Evolutionary conservation across 108 stramenopile genomes (phyloP), one percentile per base, ranked within the genome.

Genomic region (Parmales sp.): DNA sequence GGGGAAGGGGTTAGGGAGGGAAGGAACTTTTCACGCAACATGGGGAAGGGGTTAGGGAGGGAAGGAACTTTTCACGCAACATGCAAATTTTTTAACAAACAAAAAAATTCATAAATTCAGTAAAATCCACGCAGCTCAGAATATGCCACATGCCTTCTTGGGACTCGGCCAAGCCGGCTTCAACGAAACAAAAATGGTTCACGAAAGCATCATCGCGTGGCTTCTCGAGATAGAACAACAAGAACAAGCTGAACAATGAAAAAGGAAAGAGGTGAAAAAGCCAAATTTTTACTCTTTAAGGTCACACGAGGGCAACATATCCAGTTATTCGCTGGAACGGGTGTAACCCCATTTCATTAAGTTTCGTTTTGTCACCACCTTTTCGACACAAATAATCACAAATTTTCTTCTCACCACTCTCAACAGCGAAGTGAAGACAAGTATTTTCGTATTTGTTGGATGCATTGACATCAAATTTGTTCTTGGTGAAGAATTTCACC

Each of bases 71-170:
- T n/a, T n/a, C n/a, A n/a, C n/a, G n/a, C n/a, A n/a, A n/a, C n/a
- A n/a, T n/a, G n/a, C n/a, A n/a, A n/a, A n/a, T n/a, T n/a, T n/a
- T n/a, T n/a, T n/a, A n/a, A n/a, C n/a, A n/a, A n/a, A n/a, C n/a
- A n/a, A n/a, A n/a, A n/a, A n/a, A n/a, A n/a, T n/a, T n/a, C n/a
- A n/a, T n/a, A n/a, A n/a, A n/a, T n/a, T n/a, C n/a, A n/a, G 83
- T 0, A 74, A 78, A 20, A 60, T 90, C 1, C 67, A 82, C 18
- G 90, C 87, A 5, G 84, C 74, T 2, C 79, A 82, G 29, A 74
- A 90, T 71, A 73, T 90, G 66, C 90, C 90, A 7, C 90, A 90
- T 75, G 90, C 90, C 0, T 90, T 87, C 70, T 84, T 80, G 76
- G 90, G 84, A 34, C 68, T 88, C 1, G 80, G 83, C 16, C 83